phyloP scores from a whole-genome alignment of 2,329 filamentous ascomycete species.

The Rosellinia necatrix region DNA sequence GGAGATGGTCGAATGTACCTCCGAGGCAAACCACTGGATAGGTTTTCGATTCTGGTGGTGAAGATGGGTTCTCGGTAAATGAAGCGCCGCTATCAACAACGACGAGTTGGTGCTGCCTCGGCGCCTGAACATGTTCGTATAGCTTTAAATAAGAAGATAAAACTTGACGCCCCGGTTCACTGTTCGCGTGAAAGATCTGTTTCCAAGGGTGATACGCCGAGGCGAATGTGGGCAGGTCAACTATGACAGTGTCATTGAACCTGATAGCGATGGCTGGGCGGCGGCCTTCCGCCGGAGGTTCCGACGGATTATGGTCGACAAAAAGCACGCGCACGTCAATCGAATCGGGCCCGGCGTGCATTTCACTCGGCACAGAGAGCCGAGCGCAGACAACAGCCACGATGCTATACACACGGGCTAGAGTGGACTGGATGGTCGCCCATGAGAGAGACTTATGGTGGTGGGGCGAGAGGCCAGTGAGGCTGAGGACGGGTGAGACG shows the following conservation, averaged over 20 bases:
- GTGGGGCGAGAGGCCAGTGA: slow-evolving; percentile 55
- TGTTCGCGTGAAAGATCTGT: slow-evolving; percentile 67
- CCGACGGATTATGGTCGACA: slow-evolving; percentile 61
- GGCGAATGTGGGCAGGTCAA: slow-evolving; percentile 58
- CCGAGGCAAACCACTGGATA: slow-evolving; percentile 77
- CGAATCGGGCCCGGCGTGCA: slow-evolving; percentile 63
- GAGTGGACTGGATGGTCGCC: slow-evolving; percentile 69
- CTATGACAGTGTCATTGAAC: slow-evolving; percentile 52
- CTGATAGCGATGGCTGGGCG: slow-evolving; percentile 46
- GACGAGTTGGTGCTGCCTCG: slow-evolving; percentile 57
- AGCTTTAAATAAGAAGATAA: slow-evolving; percentile 54
- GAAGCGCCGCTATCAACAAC: slow-evolving; percentile 58
- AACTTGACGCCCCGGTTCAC: slow-evolving; percentile 65
- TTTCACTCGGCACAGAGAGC: slow-evolving; percentile 63
- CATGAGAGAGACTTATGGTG: slow-evolving; percentile 64
- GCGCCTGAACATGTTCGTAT: slow-evolving; percentile 51
- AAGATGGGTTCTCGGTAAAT: slow-evolving; percentile 42
- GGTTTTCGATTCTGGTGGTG: slow-evolving; percentile 34
- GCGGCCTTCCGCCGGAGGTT: slow-evolving; percentile 41
- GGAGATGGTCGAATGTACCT: slow-evolving; percentile 95
- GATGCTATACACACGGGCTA: slow-evolving; percentile 79
- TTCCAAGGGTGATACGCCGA: slow-evolving; percentile 64
- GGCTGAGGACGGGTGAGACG: slow-evolving; percentile 63
- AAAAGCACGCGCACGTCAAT: slow-evolving; percentile 78
- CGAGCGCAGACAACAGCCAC: slow-evolving; percentile 73